Percentiles rank a stretch among this genome's conserved stretches.
Conservation (phyloP, 2,329 filamentous ascomycete genomes). For the Rosellinia necatrix region DNA sequence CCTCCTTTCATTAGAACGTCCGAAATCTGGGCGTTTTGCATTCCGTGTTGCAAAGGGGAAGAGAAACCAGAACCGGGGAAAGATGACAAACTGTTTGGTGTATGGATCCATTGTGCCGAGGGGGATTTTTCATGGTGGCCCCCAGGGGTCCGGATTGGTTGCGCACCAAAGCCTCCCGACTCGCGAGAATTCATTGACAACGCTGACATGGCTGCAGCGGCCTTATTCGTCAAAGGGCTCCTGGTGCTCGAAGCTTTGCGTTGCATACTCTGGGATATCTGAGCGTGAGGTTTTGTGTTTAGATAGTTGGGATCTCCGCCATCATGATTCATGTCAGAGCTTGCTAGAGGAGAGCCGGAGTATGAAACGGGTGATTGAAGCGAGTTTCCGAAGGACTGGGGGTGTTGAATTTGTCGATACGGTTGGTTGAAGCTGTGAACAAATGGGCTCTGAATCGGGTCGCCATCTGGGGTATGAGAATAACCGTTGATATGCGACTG, state of each 20-base stretch:
- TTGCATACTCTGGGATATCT: constrained; percentile 67
- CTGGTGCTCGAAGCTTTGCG: constrained; percentile 75
- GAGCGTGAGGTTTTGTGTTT: constrained; percentile 60
- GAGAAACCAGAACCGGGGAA: constrained; percentile 89
- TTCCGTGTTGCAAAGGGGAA: constrained; percentile 72
- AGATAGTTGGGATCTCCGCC: constrained; percentile 60
- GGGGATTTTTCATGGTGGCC: constrained; percentile 77
- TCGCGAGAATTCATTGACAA: constrained; percentile 72
- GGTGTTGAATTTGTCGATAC: constrained; percentile 70
- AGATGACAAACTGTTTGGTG: constrained; percentile 80
- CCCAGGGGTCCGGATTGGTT: constrained; percentile 74
- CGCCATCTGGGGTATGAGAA: constrained; percentile 89
- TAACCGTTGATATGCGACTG: constrained; percentile 76
- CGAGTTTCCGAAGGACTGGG: constrained; percentile 59
- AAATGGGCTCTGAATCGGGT: constrained; percentile 90
- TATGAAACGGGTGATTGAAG: constrained; percentile 58
- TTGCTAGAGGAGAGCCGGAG: constrained; percentile 54
- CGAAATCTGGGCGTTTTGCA: constrained; percentile 72
- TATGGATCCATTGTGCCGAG: constrained; percentile 89
- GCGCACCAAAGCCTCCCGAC: constrained; percentile 72
- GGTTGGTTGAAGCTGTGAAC: constrained; percentile 79
- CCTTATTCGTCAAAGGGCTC: constrained; percentile 85
- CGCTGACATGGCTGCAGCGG: constrained; percentile 69
- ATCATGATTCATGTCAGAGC: constrained; percentile 55
- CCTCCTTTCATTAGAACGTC: constrained; percentile 88